Base-by-base conservation (phyloP, 208 protist species). In the Trypanosoma grayi region DNA sequence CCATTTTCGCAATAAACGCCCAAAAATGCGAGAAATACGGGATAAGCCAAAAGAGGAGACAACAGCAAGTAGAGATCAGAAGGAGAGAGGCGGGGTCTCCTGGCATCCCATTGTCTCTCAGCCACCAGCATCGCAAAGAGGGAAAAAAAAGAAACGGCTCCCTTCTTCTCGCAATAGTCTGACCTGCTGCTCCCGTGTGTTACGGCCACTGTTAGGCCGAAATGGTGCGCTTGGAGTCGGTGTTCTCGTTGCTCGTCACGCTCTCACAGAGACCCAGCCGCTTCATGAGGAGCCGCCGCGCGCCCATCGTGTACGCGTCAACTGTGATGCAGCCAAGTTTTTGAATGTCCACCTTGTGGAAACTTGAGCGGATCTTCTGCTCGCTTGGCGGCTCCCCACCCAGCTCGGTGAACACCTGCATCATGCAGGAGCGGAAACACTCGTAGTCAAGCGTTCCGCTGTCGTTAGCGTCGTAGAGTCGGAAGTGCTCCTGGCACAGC, bases 241-340 rank as follows among this genome's bases (percentile, higher is more conserved):
- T 4, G 11, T n/a, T 30, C 20, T 4, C 27, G n/a, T n/a, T n/a
- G 7, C 47, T 30, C 20, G 50, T 16, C 11, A 14, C 47, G 13
- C 59, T 57, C 4, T n/a, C 18, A 22, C 48, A 16, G 6, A 45
- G 7, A 50, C n/a, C 46, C 3, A 74, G 5, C 9, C 45, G 31
- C 31, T 74, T 74, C 20, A 57, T 57, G 13, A 74, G 43, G 25
- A 66, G 36, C n/a, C 56, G 28, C 31, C 68, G 53, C n/a, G 60
- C 68, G n/a, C 60, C 68, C 56, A 68, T 67, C 45, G 39, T 75
- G 31, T 73, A 73, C n/a, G 57, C 66, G 31, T 73, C 66, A 2
- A 75, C 18, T 20, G 68, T 75, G 18, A 75, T 66, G 27, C 46
- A 58, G 2, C 68, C 68, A 33, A 64, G 50, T 18, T 67, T 33